A percentile compares a stretch with the other conserved stretches of the same genome.
Evolutionary conservation across 441 rosid species (phyloP).

Genomic region (Kokia cookei): DNA sequence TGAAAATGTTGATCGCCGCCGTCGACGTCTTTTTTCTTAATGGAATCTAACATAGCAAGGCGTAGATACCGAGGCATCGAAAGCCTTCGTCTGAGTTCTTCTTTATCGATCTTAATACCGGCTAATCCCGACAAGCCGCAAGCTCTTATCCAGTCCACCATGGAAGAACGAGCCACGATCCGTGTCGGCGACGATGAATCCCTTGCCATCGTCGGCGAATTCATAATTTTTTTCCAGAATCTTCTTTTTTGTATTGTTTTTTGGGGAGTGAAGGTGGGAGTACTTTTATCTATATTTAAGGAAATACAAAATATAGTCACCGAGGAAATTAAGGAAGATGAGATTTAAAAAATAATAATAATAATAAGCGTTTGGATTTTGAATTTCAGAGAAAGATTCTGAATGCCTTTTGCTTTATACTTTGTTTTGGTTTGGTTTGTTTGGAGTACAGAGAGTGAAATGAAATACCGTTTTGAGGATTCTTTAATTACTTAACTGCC

Average conservation of each 20-base stretch:
- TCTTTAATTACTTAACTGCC: background rate
- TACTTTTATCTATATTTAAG: background rate
- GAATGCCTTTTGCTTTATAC: too few relatives aligned
- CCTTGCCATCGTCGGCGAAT: constrained; percentile 36
- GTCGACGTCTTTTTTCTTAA: constrained; percentile 34
- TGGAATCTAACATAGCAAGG: constrained; percentile 55
- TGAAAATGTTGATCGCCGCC: constrained; percentile 26
- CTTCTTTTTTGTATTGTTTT: background rate
- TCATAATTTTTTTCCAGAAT: constrained; percentile 21
- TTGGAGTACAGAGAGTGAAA: background rate
- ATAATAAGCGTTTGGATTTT: background rate
- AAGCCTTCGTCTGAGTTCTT: constrained; percentile 47
- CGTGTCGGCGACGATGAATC: constrained; percentile 48
- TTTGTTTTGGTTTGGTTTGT: background rate
- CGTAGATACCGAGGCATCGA: constrained; percentile 72
- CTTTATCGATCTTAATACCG: constrained; percentile 64
- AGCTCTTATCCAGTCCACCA: constrained; percentile 53
- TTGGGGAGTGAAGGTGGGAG: background rate
- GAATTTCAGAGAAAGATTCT: background rate
- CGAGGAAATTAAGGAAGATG: background rate
- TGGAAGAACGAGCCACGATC: constrained; percentile 49
- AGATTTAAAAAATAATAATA: too few relatives aligned
- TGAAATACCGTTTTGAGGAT: background rate
- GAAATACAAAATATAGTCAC: background rate
- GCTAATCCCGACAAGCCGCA: constrained; percentile 63